These are phyloP conservation scores for Penicillium coprophilum DNA, from an alignment of 495 filamentous ascomycete species.

Conservation along the genomic window DNA sequence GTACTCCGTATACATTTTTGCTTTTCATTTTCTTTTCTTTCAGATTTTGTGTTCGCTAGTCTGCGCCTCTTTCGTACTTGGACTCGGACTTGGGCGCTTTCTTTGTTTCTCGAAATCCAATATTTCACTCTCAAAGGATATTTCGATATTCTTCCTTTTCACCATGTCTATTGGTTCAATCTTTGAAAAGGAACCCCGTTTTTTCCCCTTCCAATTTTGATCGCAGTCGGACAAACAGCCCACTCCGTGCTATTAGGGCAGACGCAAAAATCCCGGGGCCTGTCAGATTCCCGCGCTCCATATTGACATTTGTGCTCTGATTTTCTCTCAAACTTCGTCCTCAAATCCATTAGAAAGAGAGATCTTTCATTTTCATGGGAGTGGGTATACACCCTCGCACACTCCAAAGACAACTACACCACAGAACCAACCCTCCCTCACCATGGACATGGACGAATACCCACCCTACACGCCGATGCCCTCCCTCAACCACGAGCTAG, in stretches of 20 bases:
- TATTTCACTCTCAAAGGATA: background rate
- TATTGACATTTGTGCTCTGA: background rate
- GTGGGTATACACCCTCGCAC: background rate
- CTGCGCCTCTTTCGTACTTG: background rate
- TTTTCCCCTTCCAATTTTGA: background rate
- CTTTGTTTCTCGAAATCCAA: background rate
- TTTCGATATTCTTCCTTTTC: background rate
- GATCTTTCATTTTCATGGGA: background rate
- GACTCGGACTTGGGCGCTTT: background rate
- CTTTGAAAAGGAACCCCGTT: background rate
- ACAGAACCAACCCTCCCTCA: background rate
- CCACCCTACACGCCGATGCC: constrained; percentile 33
- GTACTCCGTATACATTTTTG: constrained; percentile 7
- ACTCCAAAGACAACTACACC: background rate
- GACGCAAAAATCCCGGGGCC: background rate
- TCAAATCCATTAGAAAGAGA: background rate
- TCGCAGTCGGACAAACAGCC: background rate
- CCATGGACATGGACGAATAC: constrained; percentile 17
- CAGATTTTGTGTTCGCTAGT: background rate
- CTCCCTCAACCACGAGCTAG: constrained; percentile 41
- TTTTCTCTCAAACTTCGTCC: background rate
- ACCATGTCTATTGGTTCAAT: background rate
- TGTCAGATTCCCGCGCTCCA: background rate
- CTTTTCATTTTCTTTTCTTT: constrained; percentile 7
- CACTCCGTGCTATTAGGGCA: background rate